Evolutionary conservation across 2,329 filamentous ascomycete species (phyloP).

Genomic region (Neopestalotiopsis sp.): DNA sequence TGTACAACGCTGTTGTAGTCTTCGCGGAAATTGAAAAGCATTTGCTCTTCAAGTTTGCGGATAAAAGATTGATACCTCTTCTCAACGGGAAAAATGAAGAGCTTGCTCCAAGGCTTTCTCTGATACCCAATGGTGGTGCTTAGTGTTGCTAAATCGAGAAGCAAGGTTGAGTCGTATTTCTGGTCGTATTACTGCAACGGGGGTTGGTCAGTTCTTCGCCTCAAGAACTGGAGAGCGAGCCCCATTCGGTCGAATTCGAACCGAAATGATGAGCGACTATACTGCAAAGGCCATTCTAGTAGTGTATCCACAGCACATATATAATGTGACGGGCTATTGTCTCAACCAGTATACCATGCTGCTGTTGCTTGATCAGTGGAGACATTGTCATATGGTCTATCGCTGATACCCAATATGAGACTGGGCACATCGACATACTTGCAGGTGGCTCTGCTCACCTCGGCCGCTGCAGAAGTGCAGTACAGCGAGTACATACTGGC

Average conservation of each 20-base stretch:
- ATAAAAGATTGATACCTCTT: too few species aligned
- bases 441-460: background rate
- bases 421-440: background rate
- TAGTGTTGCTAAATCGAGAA: background rate
- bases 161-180: background rate
- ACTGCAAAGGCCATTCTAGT: background rate
- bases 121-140: background rate
- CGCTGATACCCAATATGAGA: background rate
- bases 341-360: background rate
- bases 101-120: too few species aligned
- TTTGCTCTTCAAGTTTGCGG: too few species aligned
- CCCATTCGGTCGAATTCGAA: background rate
- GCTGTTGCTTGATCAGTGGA: background rate
- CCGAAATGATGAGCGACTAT: background rate
- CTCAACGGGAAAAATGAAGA: too few species aligned
- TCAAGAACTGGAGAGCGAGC: background rate
- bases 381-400: background rate
- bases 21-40: too few species aligned
- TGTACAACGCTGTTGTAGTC: too few species aligned
- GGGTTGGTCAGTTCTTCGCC: background rate
- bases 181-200: background rate
- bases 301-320: background rate
- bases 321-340: background rate
- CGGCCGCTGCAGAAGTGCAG: background rate
- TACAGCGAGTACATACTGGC: slow-evolving; percentile 11